A percentile compares a stretch with the other conserved stretches of the same genome.
Evolutionary conservation across 345 rosid genomes (phyloP).

Genomic region (Gossypium longicalyx): DNA sequence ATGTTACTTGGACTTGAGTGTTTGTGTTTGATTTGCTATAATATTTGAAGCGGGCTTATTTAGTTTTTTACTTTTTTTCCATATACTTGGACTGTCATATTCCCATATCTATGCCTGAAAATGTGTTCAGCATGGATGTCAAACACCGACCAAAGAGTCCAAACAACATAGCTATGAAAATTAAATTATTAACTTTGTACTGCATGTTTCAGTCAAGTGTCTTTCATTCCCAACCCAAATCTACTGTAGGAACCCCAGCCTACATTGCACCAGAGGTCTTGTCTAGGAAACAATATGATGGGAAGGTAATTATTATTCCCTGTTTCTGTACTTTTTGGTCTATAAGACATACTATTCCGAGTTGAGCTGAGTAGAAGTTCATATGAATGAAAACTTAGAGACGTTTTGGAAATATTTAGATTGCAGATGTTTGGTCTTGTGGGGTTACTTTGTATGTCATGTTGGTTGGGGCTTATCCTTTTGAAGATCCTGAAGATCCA

Average conservation of each 20-base stretch:
- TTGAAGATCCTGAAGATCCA: slow-evolving; percentile 77
- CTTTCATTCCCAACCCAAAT: slow-evolving; percentile 92
- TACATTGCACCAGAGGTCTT: slow-evolving; percentile 88
- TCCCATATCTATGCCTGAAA: neutral
- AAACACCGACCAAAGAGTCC: neutral
- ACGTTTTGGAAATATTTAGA: slow-evolving; percentile 28
- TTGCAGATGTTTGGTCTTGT: slow-evolving; percentile 89
- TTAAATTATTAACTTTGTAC: neutral
- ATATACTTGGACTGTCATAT: neutral
- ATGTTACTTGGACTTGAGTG: neutral
- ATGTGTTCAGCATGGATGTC: neutral
- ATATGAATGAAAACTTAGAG: neutral
- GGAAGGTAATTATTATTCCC: slow-evolving; percentile 46
- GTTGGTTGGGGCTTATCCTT: slow-evolving; percentile 86
- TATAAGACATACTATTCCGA: neutral
- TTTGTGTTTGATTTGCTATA: neutral
- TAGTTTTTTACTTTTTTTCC: too few species aligned
- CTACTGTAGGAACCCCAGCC: slow-evolving; percentile 95
- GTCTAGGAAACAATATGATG: slow-evolving; percentile 68
- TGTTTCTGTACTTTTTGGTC: too few species aligned
- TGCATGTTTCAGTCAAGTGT: slow-evolving; percentile 55
- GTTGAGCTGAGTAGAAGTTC: neutral
- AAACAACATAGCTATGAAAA: neutral
- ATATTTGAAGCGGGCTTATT: too few species aligned
- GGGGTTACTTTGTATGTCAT: slow-evolving; percentile 83